These are phyloP conservation scores for Pichia insulana DNA, from an alignment of 805 yeast genomes.

Conservation along the genomic window DNA sequence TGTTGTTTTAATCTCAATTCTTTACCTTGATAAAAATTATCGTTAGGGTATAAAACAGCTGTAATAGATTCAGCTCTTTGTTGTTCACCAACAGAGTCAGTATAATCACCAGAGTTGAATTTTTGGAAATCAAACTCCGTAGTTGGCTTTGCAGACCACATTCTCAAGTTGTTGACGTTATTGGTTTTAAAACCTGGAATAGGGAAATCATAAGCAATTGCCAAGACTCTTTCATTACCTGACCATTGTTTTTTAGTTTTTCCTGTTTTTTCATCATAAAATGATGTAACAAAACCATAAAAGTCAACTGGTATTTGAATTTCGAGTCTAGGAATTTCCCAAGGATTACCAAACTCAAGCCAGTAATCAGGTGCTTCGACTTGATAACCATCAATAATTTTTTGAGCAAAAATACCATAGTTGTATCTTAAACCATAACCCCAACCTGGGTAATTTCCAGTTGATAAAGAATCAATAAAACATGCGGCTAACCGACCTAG, in stretches of 20 bases:
- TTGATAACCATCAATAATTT: conserved; percentile 84
- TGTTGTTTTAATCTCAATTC: conserved; percentile 90
- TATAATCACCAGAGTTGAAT: conserved; percentile 87
- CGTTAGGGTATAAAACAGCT: conserved; percentile 89
- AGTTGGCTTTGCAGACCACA: conserved; percentile 88
- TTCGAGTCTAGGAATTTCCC: conserved; percentile 86
- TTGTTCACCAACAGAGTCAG: conserved; percentile 72
- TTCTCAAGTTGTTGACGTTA: conserved; percentile 79
- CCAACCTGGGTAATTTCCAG: conserved; percentile 89
- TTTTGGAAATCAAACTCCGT: conserved; percentile 85
- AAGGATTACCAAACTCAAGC: conserved; percentile 82
- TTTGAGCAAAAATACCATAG: conserved; percentile 88
- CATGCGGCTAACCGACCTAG: conserved; percentile 92
- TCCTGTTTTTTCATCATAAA: conserved; percentile 44
- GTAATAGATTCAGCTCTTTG: conserved; percentile 89
- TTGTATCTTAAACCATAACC: conserved; percentile 92
- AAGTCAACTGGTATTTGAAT: conserved; percentile 86
- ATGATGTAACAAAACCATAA: conserved; percentile 68
- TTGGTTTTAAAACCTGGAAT: conserved; percentile 81
- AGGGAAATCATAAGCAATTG: conserved; percentile 87
- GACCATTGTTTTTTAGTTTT: conserved; percentile 60
- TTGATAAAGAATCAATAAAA: conserved; percentile 79
- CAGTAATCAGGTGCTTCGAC: conserved; percentile 93
- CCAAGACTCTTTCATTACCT: conserved; percentile 84
- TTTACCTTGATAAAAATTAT: conserved; percentile 84